phyloP scores from a whole-genome alignment of 257 asterid genomes.

The Haberlea rhodopensis region DNA sequence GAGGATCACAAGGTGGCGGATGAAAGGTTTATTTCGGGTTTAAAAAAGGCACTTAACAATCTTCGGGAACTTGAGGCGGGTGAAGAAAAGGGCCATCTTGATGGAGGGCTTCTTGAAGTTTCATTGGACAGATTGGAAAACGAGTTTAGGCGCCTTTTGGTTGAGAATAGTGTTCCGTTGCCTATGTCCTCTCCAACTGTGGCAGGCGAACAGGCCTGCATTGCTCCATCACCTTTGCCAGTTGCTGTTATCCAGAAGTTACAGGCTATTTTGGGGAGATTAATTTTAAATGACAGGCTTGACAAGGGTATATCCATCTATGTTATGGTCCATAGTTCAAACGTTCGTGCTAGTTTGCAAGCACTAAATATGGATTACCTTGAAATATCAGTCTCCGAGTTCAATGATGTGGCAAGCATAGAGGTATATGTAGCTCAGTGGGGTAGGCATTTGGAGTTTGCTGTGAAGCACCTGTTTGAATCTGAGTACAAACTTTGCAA shows the following conservation, averaged over 20 bases:
- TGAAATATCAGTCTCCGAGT: conserved; percentile 76
- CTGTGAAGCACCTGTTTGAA: conserved; percentile 81
- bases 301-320: conserved; percentile 72
- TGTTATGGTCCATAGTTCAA: conserved; percentile 69
- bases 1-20: conserved; percentile 86
- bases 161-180: conserved; percentile 57
- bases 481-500: conserved; percentile 75
- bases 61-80: conserved; percentile 55
- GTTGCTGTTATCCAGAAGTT: conserved; percentile 68
- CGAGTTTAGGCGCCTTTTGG: conserved; percentile 59
- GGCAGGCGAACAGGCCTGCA: conserved; percentile 58
- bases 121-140: conserved; percentile 65
- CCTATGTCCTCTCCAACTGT: conserved; percentile 58
- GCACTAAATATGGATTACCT: conserved; percentile 88
- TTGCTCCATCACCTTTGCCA: conserved; percentile 73
- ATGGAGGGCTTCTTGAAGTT: conserved; percentile 75
- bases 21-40: conserved; percentile 51
- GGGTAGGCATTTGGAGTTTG: conserved; percentile 88
- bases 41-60: conserved; percentile 50
- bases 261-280: conserved; percentile 75
- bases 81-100: conserved; percentile 66
- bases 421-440: conserved; percentile 69
- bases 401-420: conserved; percentile 75
- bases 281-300: conserved; percentile 55
- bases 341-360: conserved; percentile 70